A percentile compares a stretch with the other conserved stretches of the same genome.
These are phyloP conservation scores for Claviceps spartinae DNA, from an alignment of 2,329 filamentous ascomycete genomes.

Conservation along the genomic window DNA sequence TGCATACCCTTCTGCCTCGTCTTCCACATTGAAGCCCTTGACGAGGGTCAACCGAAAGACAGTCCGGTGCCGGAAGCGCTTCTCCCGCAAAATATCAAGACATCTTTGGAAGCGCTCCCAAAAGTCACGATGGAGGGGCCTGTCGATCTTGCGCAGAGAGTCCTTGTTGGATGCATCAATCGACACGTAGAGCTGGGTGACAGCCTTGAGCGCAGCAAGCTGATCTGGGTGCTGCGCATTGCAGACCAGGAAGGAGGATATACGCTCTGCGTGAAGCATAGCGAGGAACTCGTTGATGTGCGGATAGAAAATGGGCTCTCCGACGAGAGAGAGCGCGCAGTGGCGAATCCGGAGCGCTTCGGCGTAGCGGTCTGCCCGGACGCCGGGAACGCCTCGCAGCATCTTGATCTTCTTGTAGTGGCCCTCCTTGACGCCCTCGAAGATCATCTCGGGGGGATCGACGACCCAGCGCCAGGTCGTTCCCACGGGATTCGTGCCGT, in stretches of 20 bases:
- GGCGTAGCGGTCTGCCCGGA: constrained; percentile 78
- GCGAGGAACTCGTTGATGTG: constrained; percentile 85
- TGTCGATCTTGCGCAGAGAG: constrained; percentile 74
- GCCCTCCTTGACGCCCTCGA: constrained; percentile 74
- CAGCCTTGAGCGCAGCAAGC: constrained; percentile 64
- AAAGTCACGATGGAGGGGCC: constrained; percentile 87
- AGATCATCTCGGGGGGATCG: constrained; percentile 80
- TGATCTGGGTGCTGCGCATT: constrained; percentile 95
- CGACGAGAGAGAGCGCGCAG: constrained; percentile 82
- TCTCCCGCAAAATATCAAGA: constrained; percentile 74
- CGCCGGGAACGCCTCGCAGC: constrained; percentile 85
- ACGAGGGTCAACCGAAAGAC: constrained; percentile 92
- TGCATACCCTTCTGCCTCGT: constrained; percentile 82
- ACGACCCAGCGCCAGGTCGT: constrained; percentile 96
- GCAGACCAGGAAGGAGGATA: constrained; percentile 91
- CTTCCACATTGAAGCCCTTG: constrained; percentile 95
- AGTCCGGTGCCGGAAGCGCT: constrained; percentile 74
- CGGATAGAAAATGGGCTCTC: constrained; percentile 97
- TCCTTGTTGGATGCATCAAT: constrained; percentile 91
- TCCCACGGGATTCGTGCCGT: constrained; percentile 91
- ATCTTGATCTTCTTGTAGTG: constrained; percentile 98
- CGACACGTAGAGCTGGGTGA: constrained; percentile 91
- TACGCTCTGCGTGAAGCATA: constrained; percentile 72
- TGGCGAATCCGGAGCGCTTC: constrained; percentile 90
- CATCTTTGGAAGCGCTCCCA: constrained; percentile 93